These are phyloP conservation scores for Xanthoconium stramineum DNA, from an alignment of 768 basidiomycete species.

Conservation along the genomic window DNA sequence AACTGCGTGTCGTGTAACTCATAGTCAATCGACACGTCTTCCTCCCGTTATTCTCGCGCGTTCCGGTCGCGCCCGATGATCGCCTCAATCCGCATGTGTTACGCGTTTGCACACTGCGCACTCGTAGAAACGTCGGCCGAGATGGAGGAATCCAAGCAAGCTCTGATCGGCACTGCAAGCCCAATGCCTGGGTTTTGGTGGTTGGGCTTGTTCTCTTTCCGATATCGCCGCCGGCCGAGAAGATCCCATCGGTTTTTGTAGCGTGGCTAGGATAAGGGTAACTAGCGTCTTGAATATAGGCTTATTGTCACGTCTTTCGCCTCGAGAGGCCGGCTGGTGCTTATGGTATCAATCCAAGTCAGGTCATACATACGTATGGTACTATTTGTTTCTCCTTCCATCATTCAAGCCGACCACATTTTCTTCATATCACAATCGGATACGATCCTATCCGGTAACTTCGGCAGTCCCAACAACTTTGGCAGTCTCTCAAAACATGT, in stretches of 20 bases:
- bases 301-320: not conserved
- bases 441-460: too few relatives aligned
- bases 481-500: too few relatives aligned
- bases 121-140: slow-evolving; percentile 19
- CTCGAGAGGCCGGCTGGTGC: not conserved
- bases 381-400: not conserved
- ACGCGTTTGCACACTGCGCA: too few relatives aligned
- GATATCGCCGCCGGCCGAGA: not conserved
- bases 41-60: not conserved
- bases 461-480: too few relatives aligned
- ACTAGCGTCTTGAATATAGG: not conserved
- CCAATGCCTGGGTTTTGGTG: not conserved
- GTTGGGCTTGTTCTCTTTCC: not conserved
- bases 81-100: not conserved
- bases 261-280: not conserved
- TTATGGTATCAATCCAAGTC: not conserved
- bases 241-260: not conserved
- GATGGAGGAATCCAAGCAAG: slow-evolving; percentile 19
- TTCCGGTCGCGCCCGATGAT: slow-evolving; percentile 9
- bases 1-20: not conserved
- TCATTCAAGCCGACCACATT: not conserved
- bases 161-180: slow-evolving; percentile 12
- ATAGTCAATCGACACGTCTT: not conserved
- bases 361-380: too few relatives aligned
- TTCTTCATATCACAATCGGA: not conserved